Evolutionary conservation across 768 basidiomycete genomes (phyloP), one percentile per base, ranked within the genome.

Genomic region (Boletus speciosus): DNA sequence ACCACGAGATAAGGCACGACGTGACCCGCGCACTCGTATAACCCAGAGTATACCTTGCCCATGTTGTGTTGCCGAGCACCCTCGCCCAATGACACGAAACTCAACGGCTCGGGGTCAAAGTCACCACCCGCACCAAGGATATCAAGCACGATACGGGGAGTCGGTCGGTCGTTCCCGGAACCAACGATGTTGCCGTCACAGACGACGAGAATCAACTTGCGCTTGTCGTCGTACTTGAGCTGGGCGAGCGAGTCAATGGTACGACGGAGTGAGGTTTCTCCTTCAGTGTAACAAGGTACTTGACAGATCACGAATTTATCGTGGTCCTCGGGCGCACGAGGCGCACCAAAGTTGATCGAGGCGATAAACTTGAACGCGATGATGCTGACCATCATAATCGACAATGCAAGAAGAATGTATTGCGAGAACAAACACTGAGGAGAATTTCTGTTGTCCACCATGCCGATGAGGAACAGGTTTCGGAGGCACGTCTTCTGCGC

Each of bases 111-210:
- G 1, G 94, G 94, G 63, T 98, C 94, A 41, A 90, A 74, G 61
- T 93, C 92, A 0, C 95, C 86, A 66, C 96, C 94, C 2, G 87
- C 91, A 49, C 96, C 96, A 19, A 99, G 84, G 62, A 99, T 95
- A 69, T 98, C 96, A 46, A 98, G 79, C 15, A 96, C 96, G 58
- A 99, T 97, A 47, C 93, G 86, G 1, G 96, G 96, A 0, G 96
- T 99, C 6, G 95, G 91, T 23, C 92, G 82, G 72, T 98, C 94
- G 71, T 98, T 98, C 6, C 96, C 95, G 3, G 90, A 90, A 63
- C 96, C 96, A 56, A 98, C 91, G 59, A 98, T 97, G 81, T 93
- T 99, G 62, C 96, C 96, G 70, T 99, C 96, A 66, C 96, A 98
- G 63, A 98, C 87, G 74, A 98, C 77, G 57, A 96, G 80, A 29